Conservation (phyloP, 352 stramenopile species). For the Phytophthora gonapodyides region DNA sequence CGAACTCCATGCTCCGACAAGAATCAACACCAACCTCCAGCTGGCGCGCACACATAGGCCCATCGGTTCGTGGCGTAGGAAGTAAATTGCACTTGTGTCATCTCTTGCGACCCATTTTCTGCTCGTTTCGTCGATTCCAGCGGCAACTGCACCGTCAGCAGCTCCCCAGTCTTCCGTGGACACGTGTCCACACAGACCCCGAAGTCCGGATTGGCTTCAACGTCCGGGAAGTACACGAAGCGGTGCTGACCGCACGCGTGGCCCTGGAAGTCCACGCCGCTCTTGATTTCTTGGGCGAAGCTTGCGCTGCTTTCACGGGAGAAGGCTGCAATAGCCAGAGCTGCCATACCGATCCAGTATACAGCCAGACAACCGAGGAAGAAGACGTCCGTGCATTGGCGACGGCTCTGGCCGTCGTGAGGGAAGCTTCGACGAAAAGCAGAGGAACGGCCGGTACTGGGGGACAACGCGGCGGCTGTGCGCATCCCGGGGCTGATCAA, state of each 20-base stretch:
- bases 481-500: slow-evolving; percentile 35
- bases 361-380: slow-evolving; percentile 53
- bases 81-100: slow-evolving; percentile 56
- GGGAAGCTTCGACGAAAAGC: slow-evolving; percentile 48
- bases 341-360: slow-evolving; percentile 85
- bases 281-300: slow-evolving; percentile 81
- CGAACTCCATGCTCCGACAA: background rate
- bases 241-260: slow-evolving; percentile 47
- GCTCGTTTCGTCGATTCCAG: slow-evolving; percentile 35
- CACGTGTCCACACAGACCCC: slow-evolving; percentile 73
- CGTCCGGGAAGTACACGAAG: slow-evolving; percentile 83
- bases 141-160: slow-evolving; percentile 58
- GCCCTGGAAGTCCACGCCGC: slow-evolving; percentile 78
- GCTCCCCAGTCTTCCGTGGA: slow-evolving; percentile 43
- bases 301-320: slow-evolving; percentile 64
- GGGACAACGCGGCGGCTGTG: slow-evolving; percentile 52
- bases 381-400: slow-evolving; percentile 62
- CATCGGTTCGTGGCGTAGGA: slow-evolving; percentile 71
- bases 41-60: slow-evolving; percentile 70
- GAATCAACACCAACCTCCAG: slow-evolving; percentile 41
- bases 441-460: slow-evolving; percentile 50
- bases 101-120: slow-evolving; percentile 37
- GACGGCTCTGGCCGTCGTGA: slow-evolving; percentile 38
- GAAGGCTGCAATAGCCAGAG: slow-evolving; percentile 66
- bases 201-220: slow-evolving; percentile 73